Percentiles rank a stretch among this genome's conserved stretches.
phyloP scores from a whole-genome alignment of 225 moss, liverwort and hornwort species.

The Physcomitrellopsis africana region DNA sequence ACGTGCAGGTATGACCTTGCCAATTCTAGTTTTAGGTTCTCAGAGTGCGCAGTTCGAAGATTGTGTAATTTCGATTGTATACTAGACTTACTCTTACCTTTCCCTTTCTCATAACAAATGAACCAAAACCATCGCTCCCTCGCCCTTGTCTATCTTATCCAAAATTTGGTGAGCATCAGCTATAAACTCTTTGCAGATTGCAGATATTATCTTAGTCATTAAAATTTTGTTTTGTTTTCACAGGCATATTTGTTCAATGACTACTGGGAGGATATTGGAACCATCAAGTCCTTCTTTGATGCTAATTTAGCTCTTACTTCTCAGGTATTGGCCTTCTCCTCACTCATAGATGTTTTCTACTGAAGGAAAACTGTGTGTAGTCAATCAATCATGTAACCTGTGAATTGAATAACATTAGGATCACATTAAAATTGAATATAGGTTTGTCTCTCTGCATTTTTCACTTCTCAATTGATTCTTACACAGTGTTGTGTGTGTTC shows the following conservation, averaged over 20 bases:
- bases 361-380: not conserved
- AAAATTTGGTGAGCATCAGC: not conserved
- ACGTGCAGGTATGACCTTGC: conserved; percentile 63
- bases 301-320: conserved; percentile 84
- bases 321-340: conserved; percentile 47
- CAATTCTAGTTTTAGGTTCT: too few species aligned
- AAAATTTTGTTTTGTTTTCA: not conserved
- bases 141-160: not conserved
- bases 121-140: not conserved
- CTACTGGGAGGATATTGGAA: conserved; percentile 98
- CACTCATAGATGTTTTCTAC: not conserved
- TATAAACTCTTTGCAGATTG: not conserved
- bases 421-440: not conserved
- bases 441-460: not conserved
- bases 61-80: too few species aligned
- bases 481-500: not conserved
- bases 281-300: conserved; percentile 93
- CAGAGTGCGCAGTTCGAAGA: too few species aligned
- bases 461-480: not conserved
- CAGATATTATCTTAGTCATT: not conserved
- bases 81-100: too few species aligned
- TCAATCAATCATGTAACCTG: not conserved
- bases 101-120: too few species aligned
- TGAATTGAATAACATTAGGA: not conserved
- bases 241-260: conserved; percentile 91